These are phyloP conservation scores for Zymoseptoria pseudotritici DNA, from an alignment of 2,329 filamentous ascomycete species.

Conservation along the genomic window DNA sequence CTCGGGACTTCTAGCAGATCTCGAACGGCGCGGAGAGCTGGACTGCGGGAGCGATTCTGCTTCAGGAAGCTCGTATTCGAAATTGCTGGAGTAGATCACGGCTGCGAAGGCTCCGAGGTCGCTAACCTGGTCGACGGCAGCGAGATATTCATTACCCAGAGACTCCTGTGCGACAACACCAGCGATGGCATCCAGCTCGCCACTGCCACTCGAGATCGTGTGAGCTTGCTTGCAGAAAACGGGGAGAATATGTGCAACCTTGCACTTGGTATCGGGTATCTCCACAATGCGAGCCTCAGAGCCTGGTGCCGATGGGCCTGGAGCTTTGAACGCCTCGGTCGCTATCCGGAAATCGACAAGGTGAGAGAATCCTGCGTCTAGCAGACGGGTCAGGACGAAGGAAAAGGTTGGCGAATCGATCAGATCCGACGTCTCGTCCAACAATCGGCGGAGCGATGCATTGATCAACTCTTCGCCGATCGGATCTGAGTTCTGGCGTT, in stretches of 20 bases:
- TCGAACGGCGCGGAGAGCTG: background rate
- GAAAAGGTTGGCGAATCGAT: slow-evolving; percentile 89
- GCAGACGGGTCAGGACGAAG: slow-evolving; percentile 74
- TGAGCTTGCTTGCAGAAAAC: slow-evolving; percentile 88
- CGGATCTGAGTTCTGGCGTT: slow-evolving; percentile 12
- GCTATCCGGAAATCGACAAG: slow-evolving; percentile 78
- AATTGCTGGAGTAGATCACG: slow-evolving; percentile 82
- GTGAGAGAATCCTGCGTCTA: slow-evolving; percentile 79
- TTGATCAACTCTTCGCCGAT: slow-evolving; percentile 34
- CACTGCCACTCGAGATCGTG: slow-evolving; percentile 69
- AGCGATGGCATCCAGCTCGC: slow-evolving; percentile 47
- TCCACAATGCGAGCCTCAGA: slow-evolving; percentile 49
- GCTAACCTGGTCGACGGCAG: slow-evolving; percentile 65
- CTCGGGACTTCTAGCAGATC: slow-evolving; percentile 8
- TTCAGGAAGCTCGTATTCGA: slow-evolving; percentile 45
- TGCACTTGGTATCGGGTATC: slow-evolving; percentile 47
- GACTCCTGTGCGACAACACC: slow-evolving; percentile 22
- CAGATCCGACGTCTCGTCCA: slow-evolving; percentile 93
- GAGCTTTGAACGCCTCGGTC: slow-evolving; percentile 63
- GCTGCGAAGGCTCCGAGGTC: slow-evolving; percentile 79
- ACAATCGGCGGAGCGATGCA: slow-evolving; percentile 66
- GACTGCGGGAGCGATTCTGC: slow-evolving; percentile 2
- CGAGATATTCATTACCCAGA: slow-evolving; percentile 43
- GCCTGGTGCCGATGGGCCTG: slow-evolving; percentile 31
- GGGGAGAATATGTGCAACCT: slow-evolving; percentile 83